Conservation (phyloP, 2,329 filamentous ascomycete species). For the Botrytis porri region DNA sequence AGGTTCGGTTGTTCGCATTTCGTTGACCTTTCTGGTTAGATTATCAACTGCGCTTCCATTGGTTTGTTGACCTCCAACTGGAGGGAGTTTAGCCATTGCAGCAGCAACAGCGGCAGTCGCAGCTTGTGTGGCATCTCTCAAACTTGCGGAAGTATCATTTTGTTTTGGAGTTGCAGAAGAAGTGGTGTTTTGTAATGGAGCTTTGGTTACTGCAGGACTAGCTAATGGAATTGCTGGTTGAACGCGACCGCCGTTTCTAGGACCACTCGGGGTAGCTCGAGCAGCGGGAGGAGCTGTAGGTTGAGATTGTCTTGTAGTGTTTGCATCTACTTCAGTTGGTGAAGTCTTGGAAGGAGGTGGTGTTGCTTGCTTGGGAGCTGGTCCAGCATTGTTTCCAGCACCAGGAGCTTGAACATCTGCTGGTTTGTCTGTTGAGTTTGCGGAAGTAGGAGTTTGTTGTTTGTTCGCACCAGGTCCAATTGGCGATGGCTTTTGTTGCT, state of each 20-base stretch:
- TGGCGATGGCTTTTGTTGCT: conserved; percentile 46
- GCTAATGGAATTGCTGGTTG: conserved; percentile 64
- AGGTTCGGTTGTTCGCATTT: conserved; percentile 67
- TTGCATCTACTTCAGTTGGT: conserved; percentile 50
- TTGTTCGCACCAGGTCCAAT: conserved; percentile 52
- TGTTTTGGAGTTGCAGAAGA: conserved; percentile 17
- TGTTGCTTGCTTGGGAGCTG: conserved; percentile 43
- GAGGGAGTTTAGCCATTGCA: conserved; percentile 69
- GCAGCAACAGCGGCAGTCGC: conserved; percentile 76
- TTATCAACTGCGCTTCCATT: conserved; percentile 59
- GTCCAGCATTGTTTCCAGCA: conserved; percentile 40
- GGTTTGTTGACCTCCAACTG: conserved; percentile 32
- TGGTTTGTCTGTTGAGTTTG: conserved; percentile 39
- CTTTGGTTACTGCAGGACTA: conserved; percentile 39
- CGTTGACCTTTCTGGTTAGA: conserved; percentile 69
- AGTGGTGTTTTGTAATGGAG: conserved; percentile 40
- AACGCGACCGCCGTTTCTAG: conserved; percentile 50
- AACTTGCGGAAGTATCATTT: conserved; percentile 41
- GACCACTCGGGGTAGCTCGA: conserved; percentile 39
- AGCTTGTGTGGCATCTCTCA: conserved; percentile 68
- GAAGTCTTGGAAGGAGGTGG: conserved; percentile 69
- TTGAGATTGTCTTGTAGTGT: conserved; percentile 25
- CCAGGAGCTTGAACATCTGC: conserved; percentile 48
- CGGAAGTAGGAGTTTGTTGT: conserved; percentile 44
- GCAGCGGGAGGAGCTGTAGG: conserved; percentile 21